Percentiles rank a stretch among this genome's conserved stretches.
These are phyloP conservation scores for Colletotrichum sp. DNA, from an alignment of 2,329 filamentous ascomycete genomes.

Conservation along the genomic window DNA sequence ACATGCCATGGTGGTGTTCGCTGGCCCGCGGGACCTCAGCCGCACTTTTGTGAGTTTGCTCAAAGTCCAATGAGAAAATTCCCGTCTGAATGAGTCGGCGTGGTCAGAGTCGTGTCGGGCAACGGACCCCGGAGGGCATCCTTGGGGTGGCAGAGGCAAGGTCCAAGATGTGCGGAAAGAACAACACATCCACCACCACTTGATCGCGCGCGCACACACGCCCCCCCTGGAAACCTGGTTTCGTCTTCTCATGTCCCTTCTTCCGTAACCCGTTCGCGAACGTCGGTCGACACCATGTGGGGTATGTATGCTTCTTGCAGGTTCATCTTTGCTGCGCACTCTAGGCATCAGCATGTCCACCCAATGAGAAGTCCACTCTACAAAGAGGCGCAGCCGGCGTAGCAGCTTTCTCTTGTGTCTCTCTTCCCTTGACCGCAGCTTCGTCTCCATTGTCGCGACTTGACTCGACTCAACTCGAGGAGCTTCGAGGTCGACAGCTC, in stretches of 20 bases:
- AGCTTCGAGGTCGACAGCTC: not conserved
- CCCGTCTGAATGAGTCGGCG: not conserved
- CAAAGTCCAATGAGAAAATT: not conserved
- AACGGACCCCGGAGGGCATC: not conserved
- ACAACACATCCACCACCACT: not conserved
- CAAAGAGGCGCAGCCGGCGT: not conserved
- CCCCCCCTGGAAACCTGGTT: not conserved
- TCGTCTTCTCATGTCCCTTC: not conserved
- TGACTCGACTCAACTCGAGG: not conserved
- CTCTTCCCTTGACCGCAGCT: not conserved
- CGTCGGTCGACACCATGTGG: constrained; percentile 4
- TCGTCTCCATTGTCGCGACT: not conserved
- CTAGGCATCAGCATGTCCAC: constrained; percentile 3
- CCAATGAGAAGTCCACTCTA: not conserved
- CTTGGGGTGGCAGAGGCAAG: not conserved
- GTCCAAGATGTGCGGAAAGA: not conserved
- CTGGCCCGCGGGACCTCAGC: not conserved
- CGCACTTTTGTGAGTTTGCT: constrained; percentile 11
- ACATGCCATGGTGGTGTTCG: not conserved
- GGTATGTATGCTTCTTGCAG: not conserved
- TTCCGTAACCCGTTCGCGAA: not conserved
- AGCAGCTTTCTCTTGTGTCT: not conserved
- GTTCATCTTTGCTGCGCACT: not conserved
- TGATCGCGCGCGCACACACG: not conserved
- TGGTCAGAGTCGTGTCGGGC: constrained; percentile 10